Percentiles rank a stretch among this genome's conserved stretches.
Conservation (phyloP, 192 early-diverging fungal species). For the Coemansia sp. region DNA sequence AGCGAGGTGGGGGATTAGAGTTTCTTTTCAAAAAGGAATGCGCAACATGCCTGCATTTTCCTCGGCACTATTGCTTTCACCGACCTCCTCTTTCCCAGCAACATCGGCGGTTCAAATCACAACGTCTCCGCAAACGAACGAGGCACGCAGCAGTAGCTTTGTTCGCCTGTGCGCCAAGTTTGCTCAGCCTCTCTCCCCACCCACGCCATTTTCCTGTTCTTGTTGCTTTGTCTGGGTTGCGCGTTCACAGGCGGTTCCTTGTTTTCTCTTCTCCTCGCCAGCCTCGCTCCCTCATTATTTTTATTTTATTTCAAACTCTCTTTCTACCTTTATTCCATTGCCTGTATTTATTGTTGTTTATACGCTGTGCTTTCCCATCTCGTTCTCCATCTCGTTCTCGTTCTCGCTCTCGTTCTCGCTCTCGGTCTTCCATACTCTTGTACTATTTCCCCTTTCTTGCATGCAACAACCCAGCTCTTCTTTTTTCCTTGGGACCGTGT, state of each 20-base stretch:
- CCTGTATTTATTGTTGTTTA: constrained; percentile 2
- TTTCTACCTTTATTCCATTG: background rate
- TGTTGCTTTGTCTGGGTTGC: background rate
- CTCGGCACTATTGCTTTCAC: background rate
- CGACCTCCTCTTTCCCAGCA: too few species aligned
- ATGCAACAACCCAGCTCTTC: background rate
- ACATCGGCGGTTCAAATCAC: constrained; percentile 1
- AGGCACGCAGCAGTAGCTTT: background rate
- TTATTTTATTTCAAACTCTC: constrained; percentile 1
- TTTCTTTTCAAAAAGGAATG: constrained; percentile 6
- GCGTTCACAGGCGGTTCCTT: background rate
- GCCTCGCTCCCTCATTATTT: constrained; percentile 1
- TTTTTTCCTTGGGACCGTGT: background rate
- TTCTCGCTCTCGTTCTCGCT: background rate
- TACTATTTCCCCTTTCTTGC: constrained; percentile 10
- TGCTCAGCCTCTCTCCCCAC: constrained; percentile 1
- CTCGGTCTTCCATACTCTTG: background rate
- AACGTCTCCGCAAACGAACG: background rate
- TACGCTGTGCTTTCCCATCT: background rate
- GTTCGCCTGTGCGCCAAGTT: background rate
- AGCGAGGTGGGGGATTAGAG: background rate
- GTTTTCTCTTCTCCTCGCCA: background rate
- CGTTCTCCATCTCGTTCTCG: too few species aligned
- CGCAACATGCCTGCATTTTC: background rate
- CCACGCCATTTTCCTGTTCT: background rate